Base-by-base conservation (phyloP, 1,139 yeast species). In the Yarrowia galli region DNA sequence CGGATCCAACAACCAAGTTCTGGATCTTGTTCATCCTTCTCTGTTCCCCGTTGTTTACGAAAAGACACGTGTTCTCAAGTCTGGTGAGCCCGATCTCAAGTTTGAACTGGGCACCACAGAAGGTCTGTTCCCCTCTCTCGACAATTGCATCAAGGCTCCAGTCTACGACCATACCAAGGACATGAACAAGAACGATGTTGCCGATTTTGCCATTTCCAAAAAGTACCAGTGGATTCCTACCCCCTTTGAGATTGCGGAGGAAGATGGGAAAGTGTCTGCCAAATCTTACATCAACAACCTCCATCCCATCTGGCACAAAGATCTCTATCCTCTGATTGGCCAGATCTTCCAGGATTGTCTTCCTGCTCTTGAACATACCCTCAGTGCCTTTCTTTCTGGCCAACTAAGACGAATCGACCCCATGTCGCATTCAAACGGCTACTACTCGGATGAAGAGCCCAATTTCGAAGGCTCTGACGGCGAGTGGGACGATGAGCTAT, bases 1-100 rank as follows among this genome's bases (percentile, higher is more conserved):
- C n/a, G 64, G 64, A 0, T 70, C 72, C 20, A 65, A 69, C 54
- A 73, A 79, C 18, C 76, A 77, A 67, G 83, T 82, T 1, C 72
- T 81, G 36, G 83, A 82, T 71, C 74, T 82, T 43, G 82, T 82
- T 6, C 84, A 82, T 70, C 84, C 84, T 10, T 81, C 84, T 20
- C 73, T 82, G 65, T 81, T 76, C 68, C 82, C 82, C 0, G 71
- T 81, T 9, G 78, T 76, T 61, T 82, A 80, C 67, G 81, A 78
- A 0, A 74, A 68, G 15, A 79, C 83, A 7, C 79, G 80, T 1
- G 70, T 78, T 16, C 54, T 71, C 0, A 67, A 60, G 18, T 28
- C 35, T 2, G 66, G 42, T 16, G 48, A 36, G 20, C 58, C 48
- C 10, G 38, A 36, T 20, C 23, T 61, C 15, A 35, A 20, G 22